Conservation (phyloP, 2,329 filamentous ascomycete genomes). For the Pestalotiopsis sp. region DNA sequence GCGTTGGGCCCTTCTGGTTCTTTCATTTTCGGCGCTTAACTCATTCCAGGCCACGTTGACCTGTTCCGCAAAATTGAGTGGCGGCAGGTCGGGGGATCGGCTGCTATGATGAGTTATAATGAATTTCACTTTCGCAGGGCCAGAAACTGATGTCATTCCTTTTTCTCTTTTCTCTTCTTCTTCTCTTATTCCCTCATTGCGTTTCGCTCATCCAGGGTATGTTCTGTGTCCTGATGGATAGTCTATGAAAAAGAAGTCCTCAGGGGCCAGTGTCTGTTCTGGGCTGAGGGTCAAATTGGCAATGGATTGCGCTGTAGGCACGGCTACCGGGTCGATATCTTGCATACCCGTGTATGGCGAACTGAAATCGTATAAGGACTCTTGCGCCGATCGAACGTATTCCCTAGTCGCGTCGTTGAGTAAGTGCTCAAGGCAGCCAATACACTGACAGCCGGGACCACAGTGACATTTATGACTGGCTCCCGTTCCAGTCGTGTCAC, state of each 20-base stretch:
- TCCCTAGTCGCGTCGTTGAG: slow-evolving; percentile 11
- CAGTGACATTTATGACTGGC: slow-evolving; percentile 10
- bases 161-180: background rate
- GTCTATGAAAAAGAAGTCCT: slow-evolving; percentile 10
- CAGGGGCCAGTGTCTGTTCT: slow-evolving; percentile 5
- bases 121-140: background rate
- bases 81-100: background rate
- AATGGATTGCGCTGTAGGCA: background rate
- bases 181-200: background rate
- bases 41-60: background rate
- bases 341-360: background rate
- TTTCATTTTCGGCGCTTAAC: background rate
- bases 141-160: background rate
- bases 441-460: slow-evolving; percentile 11
- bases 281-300: slow-evolving; percentile 1
- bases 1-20: background rate
- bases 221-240: background rate
- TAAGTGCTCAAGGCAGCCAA: slow-evolving; percentile 12
- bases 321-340: background rate
- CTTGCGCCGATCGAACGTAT: slow-evolving; percentile 7
- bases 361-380: background rate
- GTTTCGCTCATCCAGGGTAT: background rate
- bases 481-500: background rate
- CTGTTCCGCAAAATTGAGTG: background rate
- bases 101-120: background rate